Evolutionary conservation across 495 filamentous ascomycete genomes (phyloP), one percentile per base, ranked within the genome.

Genomic region (Aspergillus cavernicola): DNA sequence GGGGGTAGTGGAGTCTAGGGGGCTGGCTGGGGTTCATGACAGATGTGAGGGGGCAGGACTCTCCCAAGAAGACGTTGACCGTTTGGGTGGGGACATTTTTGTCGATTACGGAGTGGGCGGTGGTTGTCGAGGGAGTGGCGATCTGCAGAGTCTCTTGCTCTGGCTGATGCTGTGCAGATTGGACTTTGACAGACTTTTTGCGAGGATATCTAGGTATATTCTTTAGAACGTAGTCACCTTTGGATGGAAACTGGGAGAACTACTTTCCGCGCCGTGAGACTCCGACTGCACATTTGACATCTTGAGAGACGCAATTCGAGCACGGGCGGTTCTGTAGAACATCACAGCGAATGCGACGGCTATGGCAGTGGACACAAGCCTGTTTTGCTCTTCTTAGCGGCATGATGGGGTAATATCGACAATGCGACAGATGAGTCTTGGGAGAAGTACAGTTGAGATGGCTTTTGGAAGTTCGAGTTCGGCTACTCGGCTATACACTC

Each of bases 291-390:
- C 75, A 78, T 9, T 61, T 28, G 0, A 69, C 61, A 24, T 67
- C 69, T 53, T 69, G 66, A 0, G 70, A 48, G 26, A 62, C 55
- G 46, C 75, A 78, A 47, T 78, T 78, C 16, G 60, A 62, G 55
- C 74, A 77, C 4, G 75, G 75, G 20, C 66, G 72, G 55, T 51
- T 56, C 41, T 76, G 66, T 13, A 74, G 55, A 13, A 76, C 75
- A 62, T 78, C 71, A 55, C 75, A 78, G 31, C 70, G 69, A 29
- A 77, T 73, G 23, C 75, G 73, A 13, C 75, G 68, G 0, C 65
- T 56, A 51, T 78, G 76, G 57, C 74, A 78, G 33, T 68, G 63
- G 51, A 72, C 52, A 50, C 75, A 78, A 2, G 75, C 75, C 56
- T 69, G 69, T 43, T 69, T 72, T 22, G 74, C 73, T 41, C 74